These are phyloP conservation scores for Plasmodium malariae DNA, from an alignment of 169 alveolate species.

Conservation along the genomic window DNA sequence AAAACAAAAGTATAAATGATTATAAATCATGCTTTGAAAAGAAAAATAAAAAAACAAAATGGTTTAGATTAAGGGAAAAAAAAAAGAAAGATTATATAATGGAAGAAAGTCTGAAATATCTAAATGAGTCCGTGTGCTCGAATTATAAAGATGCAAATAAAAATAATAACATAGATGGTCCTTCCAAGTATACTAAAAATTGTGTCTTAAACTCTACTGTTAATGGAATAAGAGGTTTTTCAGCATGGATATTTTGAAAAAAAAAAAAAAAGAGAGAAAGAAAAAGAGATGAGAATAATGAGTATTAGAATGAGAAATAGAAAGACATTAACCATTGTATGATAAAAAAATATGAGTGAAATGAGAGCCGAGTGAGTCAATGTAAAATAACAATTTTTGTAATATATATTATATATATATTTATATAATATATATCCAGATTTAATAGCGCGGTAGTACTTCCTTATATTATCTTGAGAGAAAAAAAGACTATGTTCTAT, in stretches of 20 bases:
- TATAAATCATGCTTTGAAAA: slow-evolving; percentile 58
- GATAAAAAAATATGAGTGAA: too few species aligned
- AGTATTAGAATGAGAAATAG: too few species aligned
- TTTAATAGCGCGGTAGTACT: too few species aligned
- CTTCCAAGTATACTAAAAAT: slow-evolving; percentile 21
- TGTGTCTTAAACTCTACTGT: slow-evolving; percentile 50
- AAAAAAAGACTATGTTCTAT: too few species aligned
- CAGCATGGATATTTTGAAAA: slow-evolving; percentile 64
- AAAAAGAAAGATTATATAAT: slow-evolving; percentile 43
- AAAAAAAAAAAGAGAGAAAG: neutral
- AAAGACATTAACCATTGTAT: too few species aligned
- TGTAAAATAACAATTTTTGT: too few species aligned
- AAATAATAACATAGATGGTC: slow-evolving; percentile 9
- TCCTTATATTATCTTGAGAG: too few species aligned
- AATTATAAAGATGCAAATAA: slow-evolving; percentile 68
- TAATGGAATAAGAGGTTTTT: slow-evolving; percentile 46
- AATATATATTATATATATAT: too few species aligned
- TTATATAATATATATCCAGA: too few species aligned
- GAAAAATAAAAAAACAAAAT: slow-evolving; percentile 35
- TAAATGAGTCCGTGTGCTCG: slow-evolving; percentile 73
- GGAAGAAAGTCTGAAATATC: slow-evolving; percentile 52
- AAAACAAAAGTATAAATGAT: slow-evolving; percentile 74
- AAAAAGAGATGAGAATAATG: neutral
- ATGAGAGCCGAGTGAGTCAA: too few species aligned
- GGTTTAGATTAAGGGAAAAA: slow-evolving; percentile 66